Evolutionary conservation across 805 yeast species (phyloP), one percentile per base, ranked within the genome.

Genomic region (Zygoascus flipseniorum): DNA sequence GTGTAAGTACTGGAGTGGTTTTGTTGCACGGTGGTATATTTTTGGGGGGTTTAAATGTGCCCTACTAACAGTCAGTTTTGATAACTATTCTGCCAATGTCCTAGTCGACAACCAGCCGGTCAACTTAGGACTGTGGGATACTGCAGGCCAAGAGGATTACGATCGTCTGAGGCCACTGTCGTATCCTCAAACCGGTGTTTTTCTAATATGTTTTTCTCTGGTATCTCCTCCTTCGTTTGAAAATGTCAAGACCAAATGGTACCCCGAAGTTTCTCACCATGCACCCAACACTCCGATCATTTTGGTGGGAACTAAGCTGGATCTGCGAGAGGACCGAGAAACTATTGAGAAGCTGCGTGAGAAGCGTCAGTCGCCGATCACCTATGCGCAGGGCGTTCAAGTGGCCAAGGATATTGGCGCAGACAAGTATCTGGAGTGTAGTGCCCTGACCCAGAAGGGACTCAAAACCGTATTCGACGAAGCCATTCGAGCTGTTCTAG

Each of bases 61-160:
- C 19, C n/a, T 14, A 6, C 35, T 48, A 19, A 13, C 48, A 41
- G 18, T 9, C 50, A 47, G 43, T 4, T 89, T 89, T 64, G 97
- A 89, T 67, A 89, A 89, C 69, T 89, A 89, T 68, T 80, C 95
- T 2, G 92, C 95, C 16, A 84, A 85, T 44, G 89, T 89, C 26
- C 80, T 88, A 77, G 83, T 83, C 19, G 92, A 85, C 62, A 84
- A 86, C 31, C 89, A 84, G 62, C 86, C 88, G 52, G 83, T 86
- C 63, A 88, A 87, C 64, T 75, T 89, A 50, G 95, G 95, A 23
- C 76, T 89, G 47, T 89, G 96, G 96, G 97, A 89, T 78, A 89
- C 97, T 14, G 96, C 97, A 2, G 97, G 97, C 28, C 96, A 89
- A 70, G 85, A 86, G 64, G 96, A 89, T 66, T 89, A 89, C 68